Percentiles rank a stretch among this genome's conserved stretches.
Conservation (phyloP, 164 flowering plant genomes). For the Annona squamosa region DNA sequence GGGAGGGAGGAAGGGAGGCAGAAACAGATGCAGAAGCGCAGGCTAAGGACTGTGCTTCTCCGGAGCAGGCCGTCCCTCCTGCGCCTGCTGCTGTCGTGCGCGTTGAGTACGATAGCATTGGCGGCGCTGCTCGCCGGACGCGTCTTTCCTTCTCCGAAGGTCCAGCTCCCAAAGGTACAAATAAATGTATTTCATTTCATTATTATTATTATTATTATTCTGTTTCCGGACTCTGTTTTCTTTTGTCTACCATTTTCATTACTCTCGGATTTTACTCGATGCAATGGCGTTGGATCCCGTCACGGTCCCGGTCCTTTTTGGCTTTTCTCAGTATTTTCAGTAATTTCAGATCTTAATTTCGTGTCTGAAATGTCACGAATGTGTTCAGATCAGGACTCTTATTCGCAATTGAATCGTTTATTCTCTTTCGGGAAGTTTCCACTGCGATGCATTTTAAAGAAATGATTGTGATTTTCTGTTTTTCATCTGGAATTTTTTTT, state of each 20-base stretch:
- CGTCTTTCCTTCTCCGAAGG: conserved; percentile 37
- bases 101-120: conserved; percentile 44
- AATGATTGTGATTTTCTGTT: no score
- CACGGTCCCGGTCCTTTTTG: background rate
- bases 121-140: conserved; percentile 44
- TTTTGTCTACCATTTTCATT: no score
- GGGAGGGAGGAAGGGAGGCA: background rate
- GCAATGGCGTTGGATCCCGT: background rate
- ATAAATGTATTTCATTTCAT: background rate
- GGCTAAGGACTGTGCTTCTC: conserved; percentile 27
- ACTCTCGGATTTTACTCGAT: background rate
- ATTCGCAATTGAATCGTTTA: no score
- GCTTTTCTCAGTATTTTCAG: no score
- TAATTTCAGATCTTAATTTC: no score
- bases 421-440: no score
- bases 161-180: conserved; percentile 42
- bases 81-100: conserved; percentile 47
- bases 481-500: no score
- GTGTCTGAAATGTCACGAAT: no score
- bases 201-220: background rate
- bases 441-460: no score
- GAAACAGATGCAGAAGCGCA: conserved; percentile 41
- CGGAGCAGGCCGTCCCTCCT: conserved; percentile 12
- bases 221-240: background rate
- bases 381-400: no score